Base-by-base conservation (phyloP, 2,329 filamentous ascomycete species). In the Penicillium sp. region DNA sequence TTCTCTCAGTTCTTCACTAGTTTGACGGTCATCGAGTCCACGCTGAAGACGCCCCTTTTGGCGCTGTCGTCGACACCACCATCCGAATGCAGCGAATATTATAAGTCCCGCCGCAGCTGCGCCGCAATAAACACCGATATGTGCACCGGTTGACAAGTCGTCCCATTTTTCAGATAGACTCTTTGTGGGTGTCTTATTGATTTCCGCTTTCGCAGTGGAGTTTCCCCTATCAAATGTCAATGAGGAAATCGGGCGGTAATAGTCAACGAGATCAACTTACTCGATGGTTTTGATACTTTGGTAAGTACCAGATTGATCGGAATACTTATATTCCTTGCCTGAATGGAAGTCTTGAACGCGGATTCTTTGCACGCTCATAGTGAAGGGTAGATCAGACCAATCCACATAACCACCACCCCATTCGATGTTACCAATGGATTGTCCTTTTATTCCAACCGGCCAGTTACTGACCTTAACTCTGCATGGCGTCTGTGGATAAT, bases 401-500 rank as follows among this genome's bases (percentile, higher is more conserved):
- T 91, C 78, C 29, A 87, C 89, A 37, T 76, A 67, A 47, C 87
- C 87, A 43, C 87, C 87, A 42, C 87, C 87, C 87, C 87, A 90
- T 33, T 84, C 75, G 29, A 86, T 81, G 0, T 83, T 86, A 7
- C 73, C 73, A 1, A 52, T 8, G 0, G 61, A 46, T 37, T 75
- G 66, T 5, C 59, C 56, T 6, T 69, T 59, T 47, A 75, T 72
- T 48, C 87, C 87, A 48, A 85, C 87, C 20, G 84, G 81, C 85
- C 87, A 89, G 52, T 82, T 80, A 50, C 88, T 87, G 30, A 89
- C 72, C 69, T 86, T 87, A 63, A 90, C 70, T 69, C 86, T 84
- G 81, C 87, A 86, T 37, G 88, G 87, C 2, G 87, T 88, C 75
- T 90, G 87, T 29, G 87, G 87, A 73, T 83, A 90, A 58, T 80